Percentiles rank a stretch among this genome's conserved stretches.
Evolutionary conservation across 2,329 filamentous ascomycete species (phyloP).

Genomic region (Diplodia corticola): DNA sequence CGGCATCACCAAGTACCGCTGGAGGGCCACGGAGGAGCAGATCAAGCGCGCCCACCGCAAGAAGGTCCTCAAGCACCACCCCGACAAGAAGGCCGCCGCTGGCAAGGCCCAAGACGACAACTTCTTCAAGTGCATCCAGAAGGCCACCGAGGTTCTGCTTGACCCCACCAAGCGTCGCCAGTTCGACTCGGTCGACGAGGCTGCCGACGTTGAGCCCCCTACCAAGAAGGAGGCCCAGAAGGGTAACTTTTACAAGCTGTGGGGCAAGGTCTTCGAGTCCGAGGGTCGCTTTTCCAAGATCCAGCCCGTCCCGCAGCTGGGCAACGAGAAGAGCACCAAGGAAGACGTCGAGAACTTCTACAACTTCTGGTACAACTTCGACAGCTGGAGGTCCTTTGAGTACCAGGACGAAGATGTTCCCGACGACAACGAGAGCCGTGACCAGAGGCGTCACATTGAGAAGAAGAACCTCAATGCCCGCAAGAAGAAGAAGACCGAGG

Average conservation of each 20-base stretch:
- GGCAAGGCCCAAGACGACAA: conserved; percentile 88
- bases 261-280: conserved; percentile 84
- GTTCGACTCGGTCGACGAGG: conserved; percentile 95
- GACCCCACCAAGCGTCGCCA: conserved; percentile 92
- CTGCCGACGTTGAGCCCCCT: conserved; percentile 87
- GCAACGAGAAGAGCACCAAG: conserved; percentile 78
- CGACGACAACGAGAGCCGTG: conserved; percentile 97
- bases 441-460: conserved; percentile 98
- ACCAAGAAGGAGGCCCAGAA: conserved; percentile 86
- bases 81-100: conserved; percentile 95
- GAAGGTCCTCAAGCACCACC: conserved; percentile 99
- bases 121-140: conserved; percentile 99
- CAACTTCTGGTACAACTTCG: conserved; percentile 99
- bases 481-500: conserved; percentile 99
- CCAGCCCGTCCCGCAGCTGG: conserved; percentile 85
- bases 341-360: conserved; percentile 95
- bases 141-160: conserved; percentile 88
- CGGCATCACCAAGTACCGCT: conserved; percentile 88
- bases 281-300: conserved; percentile 90
- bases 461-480: conserved; percentile 97
- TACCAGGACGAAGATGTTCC: conserved; percentile 99
- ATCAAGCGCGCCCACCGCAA: conserved; percentile 99
- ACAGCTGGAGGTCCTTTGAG: conserved; percentile 96
- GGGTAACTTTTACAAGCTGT: conserved; percentile 93
- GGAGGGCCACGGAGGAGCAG: conserved; percentile 91